Evolutionary conservation across 805 yeast species (phyloP), one percentile per base, ranked within the genome.

Genomic region (Schwanniomyces pseudopolymorphus): DNA sequence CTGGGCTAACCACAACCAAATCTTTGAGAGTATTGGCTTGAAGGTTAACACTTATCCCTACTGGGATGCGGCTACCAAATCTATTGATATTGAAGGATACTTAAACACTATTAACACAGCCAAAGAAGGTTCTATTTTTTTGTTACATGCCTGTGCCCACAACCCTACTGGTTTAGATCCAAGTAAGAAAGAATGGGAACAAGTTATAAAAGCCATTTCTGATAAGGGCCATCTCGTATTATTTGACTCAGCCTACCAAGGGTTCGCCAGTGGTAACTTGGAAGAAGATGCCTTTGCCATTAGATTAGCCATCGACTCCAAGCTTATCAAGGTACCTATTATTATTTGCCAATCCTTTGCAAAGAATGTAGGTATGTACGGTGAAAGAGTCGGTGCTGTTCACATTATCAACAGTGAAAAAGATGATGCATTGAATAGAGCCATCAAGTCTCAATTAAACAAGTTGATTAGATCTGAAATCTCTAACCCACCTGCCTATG

Each of bases 161-260:
- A 92, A 92, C 67, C 98, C 99, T 49, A 92, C 98, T 19, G 99
- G 98, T 36, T 81, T 92, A 56, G 99, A 92, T 66, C 98, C 98
- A 47, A 81, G 87, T 2, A 72, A 75, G 48, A 86, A 79, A 43
- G 87, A 92, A 70, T 92, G 99, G 99, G 66, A 66, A 39, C 57
- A 74, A 59, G 84, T 94, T 44, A 75, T 88, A 39, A 75, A 77
- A 38, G 85, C 82, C 21, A 70, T 89, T 52, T 78, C 80, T 54
- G 62, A 69, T 48, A 75, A 80, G 47, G 70, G 79, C 44, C 96
- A 89, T 68, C 78, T 92, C 58, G 89, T 89, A 5, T 69, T 92
- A 51, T 91, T 94, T 61, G 99, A 92, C 70, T 83, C 90, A 50
- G 98, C 98, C 19, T 92, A 94, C 76, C 98, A 92, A 73, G 99